Evolutionary conservation across 2,329 filamentous ascomycete genomes (phyloP).

Genomic region (Lasiodiplodia sp.): DNA sequence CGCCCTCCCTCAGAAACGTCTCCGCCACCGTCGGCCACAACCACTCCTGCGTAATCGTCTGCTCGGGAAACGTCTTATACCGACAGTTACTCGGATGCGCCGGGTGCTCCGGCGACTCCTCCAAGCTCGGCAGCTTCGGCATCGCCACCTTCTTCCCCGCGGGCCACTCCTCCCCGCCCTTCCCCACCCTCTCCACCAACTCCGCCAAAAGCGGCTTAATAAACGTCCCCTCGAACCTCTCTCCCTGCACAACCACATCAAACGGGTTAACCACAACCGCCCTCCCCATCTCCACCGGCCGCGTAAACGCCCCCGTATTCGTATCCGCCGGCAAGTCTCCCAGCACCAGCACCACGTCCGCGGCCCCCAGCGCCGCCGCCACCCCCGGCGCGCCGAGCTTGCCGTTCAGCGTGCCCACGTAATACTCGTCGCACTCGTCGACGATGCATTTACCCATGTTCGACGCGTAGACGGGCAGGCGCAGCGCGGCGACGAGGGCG

Average conservation of each 20-base stretch:
- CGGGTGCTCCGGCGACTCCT: constrained; percentile 1
- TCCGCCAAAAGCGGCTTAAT: constrained; percentile 48
- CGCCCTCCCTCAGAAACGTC: constrained; percentile 45
- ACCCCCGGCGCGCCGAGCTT: constrained; percentile 48
- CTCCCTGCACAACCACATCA: constrained; percentile 46
- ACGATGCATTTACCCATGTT: constrained; percentile 54
- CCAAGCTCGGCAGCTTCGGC: constrained; percentile 11
- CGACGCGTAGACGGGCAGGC: constrained; percentile 48
- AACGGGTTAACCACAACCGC: constrained; percentile 48
- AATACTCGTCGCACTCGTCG: constrained; percentile 50
- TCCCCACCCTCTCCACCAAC: constrained; percentile 38
- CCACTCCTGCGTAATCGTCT: constrained; percentile 52
- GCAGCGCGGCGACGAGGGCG: constrained; percentile 44
- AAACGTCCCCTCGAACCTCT: constrained; percentile 41
- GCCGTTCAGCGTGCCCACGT: constrained; percentile 53
- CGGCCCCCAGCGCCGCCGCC: constrained; percentile 43
- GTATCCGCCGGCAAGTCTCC: constrained; percentile 53
- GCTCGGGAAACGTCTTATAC: constrained; percentile 29
- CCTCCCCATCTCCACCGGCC: constrained; percentile 41
- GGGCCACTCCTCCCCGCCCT: constrained; percentile 33
- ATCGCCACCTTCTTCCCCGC: constrained; percentile 2
- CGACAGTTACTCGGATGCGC: background rate
- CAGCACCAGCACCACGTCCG: constrained; percentile 49
- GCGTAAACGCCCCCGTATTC: constrained; percentile 52
- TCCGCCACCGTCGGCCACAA: constrained; percentile 52